These are phyloP conservation scores for Bacidia gigantensis DNA, from an alignment of 495 filamentous ascomycete genomes.

Conservation along the genomic window DNA sequence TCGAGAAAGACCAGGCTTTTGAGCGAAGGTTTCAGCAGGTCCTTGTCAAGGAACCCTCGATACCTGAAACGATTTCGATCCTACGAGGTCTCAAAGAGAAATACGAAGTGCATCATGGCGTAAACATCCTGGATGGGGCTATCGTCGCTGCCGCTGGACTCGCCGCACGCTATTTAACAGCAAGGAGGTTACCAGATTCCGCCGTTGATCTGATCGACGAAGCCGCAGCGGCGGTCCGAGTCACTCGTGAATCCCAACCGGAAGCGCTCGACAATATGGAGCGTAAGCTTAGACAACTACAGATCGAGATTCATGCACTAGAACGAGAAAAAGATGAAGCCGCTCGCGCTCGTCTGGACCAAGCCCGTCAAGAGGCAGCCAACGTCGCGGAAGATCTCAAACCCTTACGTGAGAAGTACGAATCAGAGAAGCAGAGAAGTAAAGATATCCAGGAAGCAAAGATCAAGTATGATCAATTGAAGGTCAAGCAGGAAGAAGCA, in stretches of 20 bases:
- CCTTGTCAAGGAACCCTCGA: constrained; percentile 78
- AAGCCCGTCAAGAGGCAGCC: constrained; percentile 76
- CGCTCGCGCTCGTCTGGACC: constrained; percentile 62
- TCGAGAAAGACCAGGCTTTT: constrained; percentile 95
- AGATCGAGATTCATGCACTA: constrained; percentile 93
- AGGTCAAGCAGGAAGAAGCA: constrained; percentile 83
- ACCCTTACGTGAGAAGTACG: constrained; percentile 89
- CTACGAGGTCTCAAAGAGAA: constrained; percentile 92
- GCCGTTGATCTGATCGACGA: constrained; percentile 95
- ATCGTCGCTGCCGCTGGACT: constrained; percentile 83
- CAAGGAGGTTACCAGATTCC: constrained; percentile 82
- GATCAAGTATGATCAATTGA: constrained; percentile 77
- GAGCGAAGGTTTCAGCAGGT: constrained; percentile 98
- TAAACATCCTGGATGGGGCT: constrained; percentile 84
- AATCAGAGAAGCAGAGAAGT: constrained; percentile 74
- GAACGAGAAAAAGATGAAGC: constrained; percentile 90
- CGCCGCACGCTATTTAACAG: constrained; percentile 82
- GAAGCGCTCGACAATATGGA: constrained; percentile 89
- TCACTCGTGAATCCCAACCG: constrained; percentile 88
- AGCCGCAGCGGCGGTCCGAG: constrained; percentile 84
- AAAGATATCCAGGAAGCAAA: constrained; percentile 92
- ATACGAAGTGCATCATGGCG: constrained; percentile 96
- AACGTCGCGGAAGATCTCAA: constrained; percentile 85
- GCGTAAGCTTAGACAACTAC: constrained; percentile 70
- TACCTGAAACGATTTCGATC: constrained; percentile 88